Evolutionary conservation across 1,139 yeast species (phyloP).

Genomic region (Scheffersomyces lignicola): DNA sequence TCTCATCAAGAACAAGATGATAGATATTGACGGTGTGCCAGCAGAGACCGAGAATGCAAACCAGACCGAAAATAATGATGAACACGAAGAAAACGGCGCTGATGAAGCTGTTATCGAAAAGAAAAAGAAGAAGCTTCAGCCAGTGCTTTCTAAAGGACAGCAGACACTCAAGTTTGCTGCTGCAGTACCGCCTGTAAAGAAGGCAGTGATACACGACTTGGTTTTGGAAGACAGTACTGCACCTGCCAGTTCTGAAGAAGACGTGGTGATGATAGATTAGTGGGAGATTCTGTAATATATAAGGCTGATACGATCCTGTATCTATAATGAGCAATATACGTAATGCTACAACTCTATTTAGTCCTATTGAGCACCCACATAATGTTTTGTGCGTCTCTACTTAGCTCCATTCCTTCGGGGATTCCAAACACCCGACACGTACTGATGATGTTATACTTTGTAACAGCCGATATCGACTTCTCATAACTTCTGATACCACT

Average conservation of each 20-base stretch:
- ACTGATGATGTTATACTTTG: conserved; percentile 28
- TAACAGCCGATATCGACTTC: conserved; percentile 32
- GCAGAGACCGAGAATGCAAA: neutral
- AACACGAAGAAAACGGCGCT: conserved; percentile 9
- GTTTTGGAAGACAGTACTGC: conserved; percentile 20
- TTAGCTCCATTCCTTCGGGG: conserved; percentile 17
- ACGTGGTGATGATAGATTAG: conserved; percentile 18
- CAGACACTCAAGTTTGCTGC: conserved; percentile 29
- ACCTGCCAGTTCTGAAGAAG: conserved; percentile 7
- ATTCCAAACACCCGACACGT: conserved; percentile 27
- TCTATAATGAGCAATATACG: conserved; percentile 6
- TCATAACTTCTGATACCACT: conserved; percentile 35
- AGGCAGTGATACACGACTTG: conserved; percentile 38
- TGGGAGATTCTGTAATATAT: conserved; percentile 4
- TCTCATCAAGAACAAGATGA: conserved; percentile 47
- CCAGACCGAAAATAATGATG: conserved; percentile 5
- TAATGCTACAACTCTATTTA: no score
- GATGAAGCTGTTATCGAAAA: conserved; percentile 9
- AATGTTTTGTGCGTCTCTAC: conserved; percentile 30
- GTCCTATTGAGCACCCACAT: conserved; percentile 29
- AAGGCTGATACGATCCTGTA: conserved; percentile 5
- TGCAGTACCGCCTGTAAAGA: conserved; percentile 21
- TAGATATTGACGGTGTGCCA: conserved; percentile 37
- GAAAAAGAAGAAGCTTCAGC: conserved; percentile 16
- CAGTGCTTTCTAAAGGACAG: conserved; percentile 32